These are phyloP conservation scores for Pluteus cervinus DNA, from an alignment of 768 basidiomycete genomes.

Conservation along the genomic window DNA sequence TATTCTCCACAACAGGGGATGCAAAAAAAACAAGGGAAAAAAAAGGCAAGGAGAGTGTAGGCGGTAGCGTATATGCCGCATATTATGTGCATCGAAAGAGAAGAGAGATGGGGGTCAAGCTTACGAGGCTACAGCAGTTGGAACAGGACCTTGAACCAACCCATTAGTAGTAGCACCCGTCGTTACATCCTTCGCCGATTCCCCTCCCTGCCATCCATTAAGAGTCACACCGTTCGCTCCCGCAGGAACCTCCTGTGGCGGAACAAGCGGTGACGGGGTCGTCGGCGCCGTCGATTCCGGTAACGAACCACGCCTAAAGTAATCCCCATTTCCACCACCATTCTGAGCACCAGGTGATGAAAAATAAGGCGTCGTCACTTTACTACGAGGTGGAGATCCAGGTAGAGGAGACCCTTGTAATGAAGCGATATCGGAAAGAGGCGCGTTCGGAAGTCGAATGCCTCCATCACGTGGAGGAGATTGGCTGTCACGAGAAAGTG, in stretches of 20 bases:
- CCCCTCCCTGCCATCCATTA: too few relatives aligned
- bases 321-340: neutral
- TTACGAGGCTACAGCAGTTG: slow-evolving; percentile 15
- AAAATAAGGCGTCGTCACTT: slow-evolving; percentile 2
- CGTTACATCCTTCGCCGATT: too few relatives aligned
- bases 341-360: slow-evolving; percentile 1
- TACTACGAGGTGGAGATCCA: slow-evolving; percentile 2
- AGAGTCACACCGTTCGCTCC: too few relatives aligned
- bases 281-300: too few relatives aligned
- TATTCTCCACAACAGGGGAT: too few relatives aligned
- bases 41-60: too few relatives aligned
- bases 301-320: too few relatives aligned
- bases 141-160: slow-evolving; percentile 11
- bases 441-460: slow-evolving; percentile 71
- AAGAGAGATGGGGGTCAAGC: slow-evolving; percentile 5
- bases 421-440: slow-evolving; percentile 64
- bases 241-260: too few relatives aligned
- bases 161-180: too few relatives aligned
- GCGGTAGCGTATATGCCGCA: too few relatives aligned
- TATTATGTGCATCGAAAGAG: slow-evolving; percentile 1
- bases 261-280: too few relatives aligned
- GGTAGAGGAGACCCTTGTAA: slow-evolving; percentile 16
- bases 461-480: slow-evolving; percentile 48
- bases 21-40: too few relatives aligned
- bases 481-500: slow-evolving; percentile 51